phyloP scores from a whole-genome alignment of 1,139 yeast species.

The Saccharomyces hybrid region DNA sequence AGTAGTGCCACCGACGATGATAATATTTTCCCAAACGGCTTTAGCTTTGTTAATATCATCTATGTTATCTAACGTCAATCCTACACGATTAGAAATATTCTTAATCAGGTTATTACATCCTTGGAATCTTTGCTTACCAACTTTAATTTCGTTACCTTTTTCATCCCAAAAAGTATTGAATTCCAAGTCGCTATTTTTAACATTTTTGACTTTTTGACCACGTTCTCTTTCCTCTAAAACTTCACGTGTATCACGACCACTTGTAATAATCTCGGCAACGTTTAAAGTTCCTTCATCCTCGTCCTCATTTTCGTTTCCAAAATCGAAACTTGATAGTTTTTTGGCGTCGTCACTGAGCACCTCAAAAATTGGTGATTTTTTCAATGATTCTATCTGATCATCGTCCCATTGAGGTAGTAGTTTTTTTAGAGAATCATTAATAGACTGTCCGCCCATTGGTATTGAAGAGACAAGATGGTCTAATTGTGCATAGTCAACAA shows the following conservation, averaged over 20 bases:
- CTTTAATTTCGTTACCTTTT: slow-evolving; percentile 45
- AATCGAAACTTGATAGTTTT: slow-evolving; percentile 54
- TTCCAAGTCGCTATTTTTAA: slow-evolving; percentile 51
- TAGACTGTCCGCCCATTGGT: slow-evolving; percentile 52
- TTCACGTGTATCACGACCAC: slow-evolving; percentile 57
- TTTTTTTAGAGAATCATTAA: slow-evolving; percentile 46
- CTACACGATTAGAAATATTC: slow-evolving; percentile 47
- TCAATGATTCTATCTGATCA: slow-evolving; percentile 65
- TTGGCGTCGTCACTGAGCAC: slow-evolving; percentile 58
- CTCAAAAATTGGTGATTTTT: slow-evolving; percentile 68
- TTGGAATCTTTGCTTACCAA: slow-evolving; percentile 84
- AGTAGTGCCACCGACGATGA: slow-evolving; percentile 70
- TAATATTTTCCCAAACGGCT: slow-evolving; percentile 79
- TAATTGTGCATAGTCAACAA: slow-evolving; percentile 59
- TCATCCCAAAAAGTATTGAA: slow-evolving; percentile 58
- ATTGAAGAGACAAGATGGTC: slow-evolving; percentile 47
- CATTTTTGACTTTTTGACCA: slow-evolving; percentile 35
- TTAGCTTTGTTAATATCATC: slow-evolving; percentile 68
- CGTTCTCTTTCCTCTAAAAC: slow-evolving; percentile 50
- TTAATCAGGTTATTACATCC: slow-evolving; percentile 59
- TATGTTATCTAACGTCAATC: slow-evolving; percentile 44
- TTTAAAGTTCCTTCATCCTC: slow-evolving; percentile 73
- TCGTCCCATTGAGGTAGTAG: slow-evolving; percentile 51
- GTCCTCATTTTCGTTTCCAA: slow-evolving; percentile 34
- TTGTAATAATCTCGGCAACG: slow-evolving; percentile 82